Base-by-base conservation (phyloP, 2,329 filamentous ascomycete genomes). In the Colletotrichum brevisporum region DNA sequence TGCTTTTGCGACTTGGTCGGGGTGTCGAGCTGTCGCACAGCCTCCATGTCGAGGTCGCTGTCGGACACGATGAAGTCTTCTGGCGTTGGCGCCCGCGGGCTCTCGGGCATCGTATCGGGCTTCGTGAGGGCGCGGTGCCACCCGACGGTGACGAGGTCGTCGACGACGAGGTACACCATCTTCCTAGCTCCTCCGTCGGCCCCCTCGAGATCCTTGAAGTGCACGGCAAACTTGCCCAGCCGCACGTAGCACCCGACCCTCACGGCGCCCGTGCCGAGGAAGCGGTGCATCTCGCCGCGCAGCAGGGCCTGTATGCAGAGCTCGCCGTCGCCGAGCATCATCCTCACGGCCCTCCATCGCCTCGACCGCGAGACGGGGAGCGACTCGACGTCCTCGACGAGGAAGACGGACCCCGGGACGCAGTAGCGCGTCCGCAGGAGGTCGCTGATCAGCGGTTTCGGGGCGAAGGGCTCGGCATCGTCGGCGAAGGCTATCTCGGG, bases 301-400 rank as follows among this genome's bases (percentile, higher is more conserved):
- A 88, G 74, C 8, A 89, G 75, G 0, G 85, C 85, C 74, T 89
- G 86, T n/a, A 89, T 80, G 71, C 84, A 88, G 4, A 88, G 75
- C 72, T 84, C 79, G 1, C 86, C 86, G 71, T 89, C 87, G 45
- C 86, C 84, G 0, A 89, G 80, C 0, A 88, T 62, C 12, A 89
- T 71, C 2, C 86, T 80, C 1, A 88, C 73, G 2, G 80, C 78
- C 39, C 85, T 83, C 80, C 83, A 83, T 74, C 79, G 74, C 16
- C 71, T 73, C 26, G 77, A 77, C 13, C 58, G 70, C 1, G 82
- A 78, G 0, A 84, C 76, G 1, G 81, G 74, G 0, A 80, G 69
- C 16, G 72, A 60, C 13, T 85, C 79, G n/a, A 86, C 67, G 53
- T 77, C 79, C 67, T 86, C 84, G 45, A 89, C 83, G 0, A 88